These are phyloP conservation scores for Saccharomyces hybrid DNA, from an alignment of 1,139 yeast species.

Conservation along the genomic window DNA sequence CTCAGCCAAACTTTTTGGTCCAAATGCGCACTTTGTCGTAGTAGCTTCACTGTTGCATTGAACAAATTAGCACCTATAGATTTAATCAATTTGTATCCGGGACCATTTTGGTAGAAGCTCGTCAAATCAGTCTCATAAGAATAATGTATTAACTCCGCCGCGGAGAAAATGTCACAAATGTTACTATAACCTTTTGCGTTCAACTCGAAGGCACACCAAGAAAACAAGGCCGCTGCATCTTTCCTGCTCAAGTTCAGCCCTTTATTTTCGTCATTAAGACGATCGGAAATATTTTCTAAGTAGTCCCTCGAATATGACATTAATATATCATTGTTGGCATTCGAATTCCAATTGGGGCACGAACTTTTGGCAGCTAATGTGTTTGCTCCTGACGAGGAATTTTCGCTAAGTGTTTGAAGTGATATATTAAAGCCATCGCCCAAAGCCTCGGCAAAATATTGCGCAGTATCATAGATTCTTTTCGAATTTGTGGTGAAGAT, in stretches of 20 bases:
- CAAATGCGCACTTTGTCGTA: slow-evolving; percentile 15
- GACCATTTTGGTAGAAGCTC: too few species aligned
- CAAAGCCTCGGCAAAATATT: slow-evolving; percentile 9
- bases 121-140: too few species aligned
- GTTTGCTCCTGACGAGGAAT: slow-evolving; percentile 3
- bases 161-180: slow-evolving; percentile 32
- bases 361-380: too few species aligned
- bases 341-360: too few species aligned
- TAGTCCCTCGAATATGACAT: too few species aligned
- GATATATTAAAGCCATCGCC: slow-evolving; percentile 11
- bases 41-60: slow-evolving; percentile 36
- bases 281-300: too few species aligned
- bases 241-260: slow-evolving; percentile 37
- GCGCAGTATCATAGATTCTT: slow-evolving; percentile 19
- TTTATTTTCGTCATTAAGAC: slow-evolving; percentile 29
- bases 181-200: slow-evolving; percentile 48
- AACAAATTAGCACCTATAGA: slow-evolving; percentile 45
- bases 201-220: slow-evolving; percentile 51
- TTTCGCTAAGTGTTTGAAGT: slow-evolving; percentile 30
- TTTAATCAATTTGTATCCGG: slow-evolving; percentile 28
- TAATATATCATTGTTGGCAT: too few species aligned
- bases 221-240: slow-evolving; percentile 41
- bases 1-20: slow-evolving; percentile 27
- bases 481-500: too few species aligned
- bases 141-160: too few species aligned